Evolutionary conservation across 2,329 filamentous ascomycete genomes (phyloP).

Genomic region (Raffaelea ambrosiae): DNA sequence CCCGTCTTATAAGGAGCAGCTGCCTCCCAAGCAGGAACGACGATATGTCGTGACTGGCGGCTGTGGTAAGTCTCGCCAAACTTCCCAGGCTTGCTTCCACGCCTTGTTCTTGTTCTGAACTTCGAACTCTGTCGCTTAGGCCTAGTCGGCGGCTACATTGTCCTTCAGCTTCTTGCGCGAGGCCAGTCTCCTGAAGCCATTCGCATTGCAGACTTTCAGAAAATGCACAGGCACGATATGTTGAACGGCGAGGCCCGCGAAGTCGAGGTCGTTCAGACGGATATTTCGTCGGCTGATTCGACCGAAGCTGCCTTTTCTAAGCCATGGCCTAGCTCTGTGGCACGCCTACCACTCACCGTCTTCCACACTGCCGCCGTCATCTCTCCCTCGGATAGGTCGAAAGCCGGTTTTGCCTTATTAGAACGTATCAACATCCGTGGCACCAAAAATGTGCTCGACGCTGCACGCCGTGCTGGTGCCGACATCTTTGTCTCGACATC

Average conservation of each 20-base stretch:
- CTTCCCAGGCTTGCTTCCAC: too few relatives aligned
- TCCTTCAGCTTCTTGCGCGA: constrained; percentile 37
- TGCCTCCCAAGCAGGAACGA: constrained; percentile 24
- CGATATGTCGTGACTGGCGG: constrained; percentile 29
- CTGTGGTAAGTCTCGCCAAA: constrained; percentile 28
- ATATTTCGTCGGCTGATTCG: constrained; percentile 31
- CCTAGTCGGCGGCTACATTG: constrained; percentile 36
- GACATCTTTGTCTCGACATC: constrained; percentile 38
- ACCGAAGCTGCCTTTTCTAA: constrained; percentile 31
- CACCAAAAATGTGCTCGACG: constrained; percentile 32
- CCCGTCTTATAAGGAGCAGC: constrained; percentile 15
- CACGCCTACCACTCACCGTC: constrained; percentile 36
- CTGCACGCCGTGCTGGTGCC: constrained; percentile 30
- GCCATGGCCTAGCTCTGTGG: constrained; percentile 29
- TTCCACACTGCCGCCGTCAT: constrained; percentile 42
- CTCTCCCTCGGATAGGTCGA: constrained; percentile 31
- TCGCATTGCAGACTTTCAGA: constrained; percentile 37
- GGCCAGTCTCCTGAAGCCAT: constrained; percentile 36
- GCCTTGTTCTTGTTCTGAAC: too few relatives aligned
- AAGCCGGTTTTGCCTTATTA: constrained; percentile 27
- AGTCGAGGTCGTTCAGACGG: constrained; percentile 32
- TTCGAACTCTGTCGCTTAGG: too few relatives aligned
- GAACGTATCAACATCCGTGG: constrained; percentile 38
- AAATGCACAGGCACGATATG: constrained; percentile 29
- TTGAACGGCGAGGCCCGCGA: constrained; percentile 21